phyloP scores from a whole-genome alignment of 2,329 filamentous ascomycete species.

The Penicillium sp. region DNA sequence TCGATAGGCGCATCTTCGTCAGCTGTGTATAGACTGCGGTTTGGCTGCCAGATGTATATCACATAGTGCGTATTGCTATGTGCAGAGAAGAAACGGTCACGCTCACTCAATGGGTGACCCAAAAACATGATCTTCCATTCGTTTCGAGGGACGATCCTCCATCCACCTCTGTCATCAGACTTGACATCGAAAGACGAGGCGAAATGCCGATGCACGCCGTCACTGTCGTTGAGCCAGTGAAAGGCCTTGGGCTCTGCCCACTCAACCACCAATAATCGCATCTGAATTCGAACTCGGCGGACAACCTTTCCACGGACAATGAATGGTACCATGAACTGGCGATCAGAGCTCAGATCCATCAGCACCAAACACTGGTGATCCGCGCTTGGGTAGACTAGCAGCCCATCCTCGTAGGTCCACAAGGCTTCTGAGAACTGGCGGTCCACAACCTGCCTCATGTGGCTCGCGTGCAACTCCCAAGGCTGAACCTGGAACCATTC shows the following conservation, averaged over 20 bases:
- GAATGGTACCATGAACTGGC: conserved; percentile 52
- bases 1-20: conserved; percentile 59
- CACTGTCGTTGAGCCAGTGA: conserved; percentile 52
- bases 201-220: conserved; percentile 57
- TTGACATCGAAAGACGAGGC: conserved; percentile 58
- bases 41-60: conserved; percentile 62
- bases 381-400: conserved; percentile 54
- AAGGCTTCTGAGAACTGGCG: conserved; percentile 38
- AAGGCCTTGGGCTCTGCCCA: conserved; percentile 58
- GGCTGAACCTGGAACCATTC: conserved; percentile 44
- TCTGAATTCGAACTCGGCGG: conserved; percentile 54
- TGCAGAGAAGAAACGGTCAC: conserved; percentile 61
- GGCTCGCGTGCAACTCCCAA: conserved; percentile 43
- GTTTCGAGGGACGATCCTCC: conserved; percentile 52
- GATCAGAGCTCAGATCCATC: conserved; percentile 51
- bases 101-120: conserved; percentile 54
- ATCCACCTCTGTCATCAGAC: conserved; percentile 26
- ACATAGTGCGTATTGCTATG: conserved; percentile 61
- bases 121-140: conserved; percentile 62
- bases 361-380: conserved; percentile 40
- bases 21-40: conserved; percentile 52
- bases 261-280: conserved; percentile 60
- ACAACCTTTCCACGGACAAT: conserved; percentile 50
- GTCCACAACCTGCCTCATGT: conserved; percentile 30
- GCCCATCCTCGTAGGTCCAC: conserved; percentile 59